phyloP scores from a whole-genome alignment of 2,329 filamentous ascomycete genomes.

The Phialophora tarda region DNA sequence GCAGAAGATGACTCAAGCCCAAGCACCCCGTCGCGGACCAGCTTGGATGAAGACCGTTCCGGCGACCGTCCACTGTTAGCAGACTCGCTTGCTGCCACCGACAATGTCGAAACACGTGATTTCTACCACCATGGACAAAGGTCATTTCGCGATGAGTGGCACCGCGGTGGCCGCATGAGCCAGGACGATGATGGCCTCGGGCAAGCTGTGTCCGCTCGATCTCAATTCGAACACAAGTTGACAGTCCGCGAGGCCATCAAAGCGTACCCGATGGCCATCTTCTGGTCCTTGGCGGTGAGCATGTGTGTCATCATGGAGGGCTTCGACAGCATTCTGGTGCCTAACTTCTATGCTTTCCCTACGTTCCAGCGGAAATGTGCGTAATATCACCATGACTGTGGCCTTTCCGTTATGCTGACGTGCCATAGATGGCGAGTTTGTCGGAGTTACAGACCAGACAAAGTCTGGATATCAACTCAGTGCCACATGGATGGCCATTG shows the following conservation, averaged over 20 bases:
- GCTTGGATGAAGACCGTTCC: constrained; percentile 17
- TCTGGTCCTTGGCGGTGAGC: constrained; percentile 51
- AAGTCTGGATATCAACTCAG: constrained; percentile 43
- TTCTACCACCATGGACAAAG: constrained; percentile 9
- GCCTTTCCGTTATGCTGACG: background rate
- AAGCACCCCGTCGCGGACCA: constrained; percentile 17
- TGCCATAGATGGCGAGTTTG: constrained; percentile 29
- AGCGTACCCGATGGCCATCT: constrained; percentile 41
- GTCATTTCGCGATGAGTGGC: background rate
- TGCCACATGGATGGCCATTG: constrained; percentile 30
- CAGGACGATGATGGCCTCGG: constrained; percentile 8
- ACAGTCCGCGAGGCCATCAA: constrained; percentile 35
- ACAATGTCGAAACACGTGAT: constrained; percentile 11
- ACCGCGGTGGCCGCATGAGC: background rate
- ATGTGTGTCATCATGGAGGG: constrained; percentile 59
- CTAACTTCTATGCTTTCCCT: constrained; percentile 42
- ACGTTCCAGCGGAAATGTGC: constrained; percentile 45
- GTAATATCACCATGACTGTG: constrained; percentile 16
- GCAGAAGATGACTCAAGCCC: constrained; percentile 15
- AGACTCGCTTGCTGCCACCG: background rate
- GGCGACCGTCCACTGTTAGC: constrained; percentile 25
- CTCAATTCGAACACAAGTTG: constrained; percentile 31
- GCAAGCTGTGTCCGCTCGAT: constrained; percentile 13
- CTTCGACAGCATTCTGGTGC: constrained; percentile 37
- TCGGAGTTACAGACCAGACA: constrained; percentile 33